Base-by-base conservation (phyloP, 2,329 filamentous ascomycete genomes). In the Emydomyces testavorans region DNA sequence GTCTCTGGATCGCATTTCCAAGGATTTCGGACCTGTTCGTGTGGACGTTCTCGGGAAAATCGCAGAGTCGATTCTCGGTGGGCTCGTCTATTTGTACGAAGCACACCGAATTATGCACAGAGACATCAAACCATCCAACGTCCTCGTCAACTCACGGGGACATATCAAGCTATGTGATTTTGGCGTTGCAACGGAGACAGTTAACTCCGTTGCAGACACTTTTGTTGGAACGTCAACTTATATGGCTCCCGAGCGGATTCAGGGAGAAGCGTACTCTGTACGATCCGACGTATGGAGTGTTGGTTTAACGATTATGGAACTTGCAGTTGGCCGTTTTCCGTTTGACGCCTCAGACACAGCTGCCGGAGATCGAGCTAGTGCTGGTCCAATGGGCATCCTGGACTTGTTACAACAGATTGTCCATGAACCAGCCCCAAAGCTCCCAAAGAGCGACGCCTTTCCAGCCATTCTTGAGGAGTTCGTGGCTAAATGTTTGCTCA, bases 201-300 rank as follows among this genome's bases (percentile, higher is more conserved):
- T 96, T 64, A 96, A 96, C 69, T 96, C 92, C 3, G 88, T 98
- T 55, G 92, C 92, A 44, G 90, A 96, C 62, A 98, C 92, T 0
- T 98, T 98, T 60, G 92, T 98, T 29, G 92, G 92, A 46, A 98
- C 92, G 1, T 95, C 92, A 31, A 98, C 92, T 48, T 98, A 98
- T 72, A 98, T 98, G 92, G 92, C 92, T 0, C 92, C 92, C 0
- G 92, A 98, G 71, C 80, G 92, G 65, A 98, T 98, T 57, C 89
- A 96, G 65, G 92, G 92, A 53, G 88, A 92, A 54, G 88, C 86
- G 59, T 98, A 98, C 68, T 94, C 90, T 0, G 90, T 98, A 60
- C 95, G 95, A 67, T 95, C 89, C 10, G 92, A 98, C 64, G 92
- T 98, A 3, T 98, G 92, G 92, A 95, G 89, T 76, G 93, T 95